A percentile compares a stretch with the other conserved stretches of the same genome.
Evolutionary conservation across 1,284 basidiomycete species (phyloP).

Genomic region (Ceratobasidium sp.): DNA sequence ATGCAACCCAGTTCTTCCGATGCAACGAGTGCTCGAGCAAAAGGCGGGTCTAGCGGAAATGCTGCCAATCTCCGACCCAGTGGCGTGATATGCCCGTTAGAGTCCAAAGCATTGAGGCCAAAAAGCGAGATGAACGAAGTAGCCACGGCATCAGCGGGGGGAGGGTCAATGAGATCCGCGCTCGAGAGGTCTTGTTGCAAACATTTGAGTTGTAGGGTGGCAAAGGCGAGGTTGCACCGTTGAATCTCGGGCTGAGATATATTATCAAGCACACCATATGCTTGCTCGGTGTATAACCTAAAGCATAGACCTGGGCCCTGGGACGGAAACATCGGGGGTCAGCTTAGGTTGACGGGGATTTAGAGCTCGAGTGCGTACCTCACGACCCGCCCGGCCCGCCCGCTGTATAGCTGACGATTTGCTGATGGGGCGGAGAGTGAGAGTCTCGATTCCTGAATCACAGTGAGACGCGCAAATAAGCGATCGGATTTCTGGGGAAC

Average conservation of each 20-base stretch:
- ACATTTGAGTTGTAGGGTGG: conserved; percentile 85
- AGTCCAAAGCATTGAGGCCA: conserved; percentile 79
- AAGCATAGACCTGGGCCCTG: conserved; percentile 87
- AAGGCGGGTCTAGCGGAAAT: conserved; percentile 87
- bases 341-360: not conserved
- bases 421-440: conserved; percentile 87
- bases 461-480: conserved; percentile 34
- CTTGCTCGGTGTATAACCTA: conserved; percentile 86
- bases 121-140: conserved; percentile 81
- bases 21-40: conserved; percentile 80
- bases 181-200: conserved; percentile 82
- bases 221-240: conserved; percentile 84
- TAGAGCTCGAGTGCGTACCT: conserved; percentile 63
- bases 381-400: conserved; percentile 91
- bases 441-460: conserved; percentile 83
- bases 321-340: conserved; percentile 32
- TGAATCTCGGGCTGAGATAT: conserved; percentile 89
- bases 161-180: conserved; percentile 88
- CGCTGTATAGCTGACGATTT: conserved; percentile 87
- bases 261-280: conserved; percentile 72
- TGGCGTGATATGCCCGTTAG: conserved; percentile 71
- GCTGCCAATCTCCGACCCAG: conserved; percentile 82
- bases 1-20: conserved; percentile 78
- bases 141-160: conserved; percentile 68
- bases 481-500: conserved; percentile 5